Base-by-base conservation (phyloP, 192 early-diverging fungal species). In the Linnemannia elongata region DNA sequence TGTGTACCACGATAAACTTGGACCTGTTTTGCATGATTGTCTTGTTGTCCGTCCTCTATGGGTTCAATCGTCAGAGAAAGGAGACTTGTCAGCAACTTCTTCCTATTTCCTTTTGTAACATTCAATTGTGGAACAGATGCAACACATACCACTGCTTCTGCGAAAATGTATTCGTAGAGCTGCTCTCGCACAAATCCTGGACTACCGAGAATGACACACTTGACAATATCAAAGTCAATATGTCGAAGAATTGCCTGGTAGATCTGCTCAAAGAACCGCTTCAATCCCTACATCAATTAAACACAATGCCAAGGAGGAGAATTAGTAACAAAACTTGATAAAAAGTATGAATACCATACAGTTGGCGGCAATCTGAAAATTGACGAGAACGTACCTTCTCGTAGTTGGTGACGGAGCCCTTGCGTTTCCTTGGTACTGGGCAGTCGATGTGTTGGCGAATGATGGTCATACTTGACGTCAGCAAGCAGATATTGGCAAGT, bases 391-490 rank as follows among this genome's bases (percentile, higher is more conserved):
- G 13, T 82, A 92, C 92, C 85, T 98, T 99, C 82, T 99, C 99
- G 86, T 97, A 95, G 87, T 96, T 95, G 24, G 95, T 93, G 8
- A 96, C 94, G 9, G 94, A 95, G 39, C 99, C 99, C 81, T 94
- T 96, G 75, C 98, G 92, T 80, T 99, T 99, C 69, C 96, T 91
- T n/a, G 98, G 98, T 41, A 99, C 94, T 6, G 95, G 93, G 12
- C 92, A 88, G 87, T 99, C 99, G 36, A 99, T 96, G 17, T 97
- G 91, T 87, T 98, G 97, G 30, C 96, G 92, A 12, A 98, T 96
- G 72, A 99, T 93, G 1, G 98, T 99, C 97, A 99, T 98, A 76
- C 95, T 95, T 82, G 97, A 92, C 10, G 98, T 99, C 54, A 99
- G 72, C 9, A 99, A 91, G 77, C 99, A 99, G 5, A 99, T 60